Conservation (phyloP, 257 asterid genomes). For the Fraxinus excelsior region DNA sequence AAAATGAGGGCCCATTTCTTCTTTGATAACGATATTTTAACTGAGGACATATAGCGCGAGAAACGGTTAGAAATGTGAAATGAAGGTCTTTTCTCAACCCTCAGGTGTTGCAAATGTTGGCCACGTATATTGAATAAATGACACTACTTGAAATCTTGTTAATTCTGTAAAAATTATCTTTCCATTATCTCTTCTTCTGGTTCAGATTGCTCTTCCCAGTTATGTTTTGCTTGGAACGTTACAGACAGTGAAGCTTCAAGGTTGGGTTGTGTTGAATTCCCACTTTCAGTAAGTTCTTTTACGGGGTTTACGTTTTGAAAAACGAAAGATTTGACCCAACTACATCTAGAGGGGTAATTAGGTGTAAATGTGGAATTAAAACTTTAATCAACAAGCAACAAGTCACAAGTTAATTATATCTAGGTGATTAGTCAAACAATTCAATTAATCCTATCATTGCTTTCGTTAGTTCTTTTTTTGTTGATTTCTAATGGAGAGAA, state of each 20-base stretch:
- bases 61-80: conserved; percentile 26
- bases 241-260: conserved; percentile 3
- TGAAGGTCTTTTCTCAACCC: background rate
- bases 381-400: no score
- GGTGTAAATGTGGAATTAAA: no score
- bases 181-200: conserved; percentile 52
- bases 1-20: background rate
- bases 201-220: conserved; percentile 17
- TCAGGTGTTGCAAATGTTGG: conserved; percentile 39
- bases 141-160: conserved; percentile 27
- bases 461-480: background rate
- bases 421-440: no score
- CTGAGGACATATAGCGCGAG: conserved; percentile 21
- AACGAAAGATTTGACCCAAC: no score
- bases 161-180: conserved; percentile 55
- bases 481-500: conserved; percentile 16
- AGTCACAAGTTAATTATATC: no score
- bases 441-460: no score
- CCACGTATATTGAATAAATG: conserved; percentile 39
- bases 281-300: background rate
- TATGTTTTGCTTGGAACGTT: background rate
- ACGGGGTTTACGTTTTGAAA: background rate
- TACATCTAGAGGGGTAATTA: no score
- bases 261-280: background rate
- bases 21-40: background rate